Evolutionary conservation across 495 filamentous ascomycete species (phyloP).

Genomic region (Parathielavia hyrcaniae): DNA sequence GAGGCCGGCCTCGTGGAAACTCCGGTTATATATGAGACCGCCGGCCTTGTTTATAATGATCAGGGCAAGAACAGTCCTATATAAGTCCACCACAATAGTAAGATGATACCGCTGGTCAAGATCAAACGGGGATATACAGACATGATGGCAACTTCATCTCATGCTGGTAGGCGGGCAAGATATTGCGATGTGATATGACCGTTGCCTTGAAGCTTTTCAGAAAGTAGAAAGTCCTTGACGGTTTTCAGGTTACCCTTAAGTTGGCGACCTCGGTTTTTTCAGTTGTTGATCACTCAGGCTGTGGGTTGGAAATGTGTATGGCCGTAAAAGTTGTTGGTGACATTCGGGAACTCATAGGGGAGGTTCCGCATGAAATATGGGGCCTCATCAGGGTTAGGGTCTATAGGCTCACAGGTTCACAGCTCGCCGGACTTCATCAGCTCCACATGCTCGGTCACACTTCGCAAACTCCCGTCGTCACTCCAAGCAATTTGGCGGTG

Average conservation of each 20-base stretch:
- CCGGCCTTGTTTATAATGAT: conserved; percentile 98
- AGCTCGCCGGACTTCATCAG: no score
- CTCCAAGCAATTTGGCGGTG: no score
- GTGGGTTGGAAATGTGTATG: background rate
- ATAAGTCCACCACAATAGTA: background rate
- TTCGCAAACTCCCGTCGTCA: no score
- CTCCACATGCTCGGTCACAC: no score
- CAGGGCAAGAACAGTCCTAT: conserved; percentile 85
- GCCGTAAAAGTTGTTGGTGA: background rate
- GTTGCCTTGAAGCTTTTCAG: no score
- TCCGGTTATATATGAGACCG: conserved; percentile 89
- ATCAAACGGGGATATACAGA: conserved; percentile 8
- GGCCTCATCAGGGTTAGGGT: background rate
- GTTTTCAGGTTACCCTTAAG: no score
- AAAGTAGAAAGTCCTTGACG: no score
- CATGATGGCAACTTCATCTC: conserved; percentile 24
- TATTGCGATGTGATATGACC: background rate
- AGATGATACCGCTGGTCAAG: background rate
- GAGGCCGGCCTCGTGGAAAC: conserved; percentile 73
- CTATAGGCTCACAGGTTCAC: no score
- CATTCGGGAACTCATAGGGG: background rate
- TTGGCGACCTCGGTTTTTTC: no score
- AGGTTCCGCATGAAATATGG: background rate
- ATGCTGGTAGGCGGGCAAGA: background rate
- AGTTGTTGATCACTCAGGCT: no score